These are phyloP conservation scores for Nakataea oryzae DNA, from an alignment of 2,329 filamentous ascomycete genomes.

Conservation along the genomic window DNA sequence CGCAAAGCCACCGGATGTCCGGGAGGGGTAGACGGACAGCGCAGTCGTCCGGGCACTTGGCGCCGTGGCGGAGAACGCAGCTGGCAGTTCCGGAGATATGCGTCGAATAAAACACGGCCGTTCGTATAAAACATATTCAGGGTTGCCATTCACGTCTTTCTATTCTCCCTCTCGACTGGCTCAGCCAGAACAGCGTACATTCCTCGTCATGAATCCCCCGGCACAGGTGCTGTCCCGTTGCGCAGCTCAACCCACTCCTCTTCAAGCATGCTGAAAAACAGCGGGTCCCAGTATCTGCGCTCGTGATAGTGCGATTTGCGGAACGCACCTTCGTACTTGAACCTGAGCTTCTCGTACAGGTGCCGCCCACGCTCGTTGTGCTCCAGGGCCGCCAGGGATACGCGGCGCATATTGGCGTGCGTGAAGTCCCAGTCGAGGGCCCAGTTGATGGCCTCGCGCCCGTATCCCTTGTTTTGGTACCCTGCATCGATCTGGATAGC, in stretches of 20 bases:
- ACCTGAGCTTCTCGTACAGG: constrained; percentile 27
- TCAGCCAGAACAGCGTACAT: background rate
- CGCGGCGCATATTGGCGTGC: constrained; percentile 23
- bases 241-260: constrained; percentile 15
- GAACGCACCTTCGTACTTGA: constrained; percentile 20
- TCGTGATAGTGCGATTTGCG: constrained; percentile 19
- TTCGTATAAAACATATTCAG: too few species aligned
- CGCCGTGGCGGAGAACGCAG: too few species aligned
- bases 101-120: too few species aligned
- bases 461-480: constrained; percentile 27
- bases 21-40: background rate
- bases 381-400: constrained; percentile 22
- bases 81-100: too few species aligned
- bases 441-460: constrained; percentile 27
- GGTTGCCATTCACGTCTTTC: too few species aligned
- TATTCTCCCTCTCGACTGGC: too few species aligned
- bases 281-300: constrained; percentile 15
- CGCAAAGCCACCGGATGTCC: background rate
- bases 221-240: background rate
- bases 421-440: constrained; percentile 25
- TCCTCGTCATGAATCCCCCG: background rate
- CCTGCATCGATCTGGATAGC: constrained; percentile 14
- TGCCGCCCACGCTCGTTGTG: constrained; percentile 24
- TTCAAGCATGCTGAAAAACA: constrained; percentile 15
- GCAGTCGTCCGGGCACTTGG: background rate